Conservation (phyloP, 768 basidiomycete genomes). For the Tricholoma bakamatsutake region DNA sequence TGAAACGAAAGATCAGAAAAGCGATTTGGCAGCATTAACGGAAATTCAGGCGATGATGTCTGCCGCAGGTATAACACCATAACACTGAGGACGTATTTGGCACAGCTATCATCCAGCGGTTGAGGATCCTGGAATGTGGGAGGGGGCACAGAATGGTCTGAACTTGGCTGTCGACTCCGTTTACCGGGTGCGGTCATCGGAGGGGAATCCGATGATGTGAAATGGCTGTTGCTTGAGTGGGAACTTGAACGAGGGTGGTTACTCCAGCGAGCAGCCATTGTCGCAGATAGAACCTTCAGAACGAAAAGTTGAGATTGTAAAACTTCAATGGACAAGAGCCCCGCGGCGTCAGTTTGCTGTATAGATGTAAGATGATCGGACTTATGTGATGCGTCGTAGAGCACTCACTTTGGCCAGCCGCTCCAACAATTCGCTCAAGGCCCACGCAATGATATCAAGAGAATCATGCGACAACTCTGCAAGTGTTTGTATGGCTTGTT, state of each 20-base stretch:
- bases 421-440: slow-evolving; percentile 72
- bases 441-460: slow-evolving; percentile 74
- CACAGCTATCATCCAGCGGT: slow-evolving; percentile 76
- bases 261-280: slow-evolving; percentile 75
- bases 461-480: slow-evolving; percentile 76
- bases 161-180: slow-evolving; percentile 34
- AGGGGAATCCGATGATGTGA: slow-evolving; percentile 34
- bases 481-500: slow-evolving; percentile 72
- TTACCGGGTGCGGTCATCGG: slow-evolving; percentile 23
- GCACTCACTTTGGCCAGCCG: slow-evolving; percentile 62
- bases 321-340: slow-evolving; percentile 56
- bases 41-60: slow-evolving; percentile 51
- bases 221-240: slow-evolving; percentile 32
- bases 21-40: slow-evolving; percentile 49
- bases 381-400: background rate
- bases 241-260: slow-evolving; percentile 38
- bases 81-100: slow-evolving; percentile 74
- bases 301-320: slow-evolving; percentile 85
- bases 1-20: slow-evolving; percentile 62
- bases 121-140: slow-evolving; percentile 56
- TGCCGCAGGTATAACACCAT: slow-evolving; percentile 81
- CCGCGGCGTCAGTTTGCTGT: slow-evolving; percentile 50
- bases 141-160: slow-evolving; percentile 36
- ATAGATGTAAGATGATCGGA: slow-evolving; percentile 1
- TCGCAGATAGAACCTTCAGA: slow-evolving; percentile 72